Percentiles rank a stretch among this genome's conserved stretches.
These are phyloP conservation scores for Megacollybia marginata DNA, from an alignment of 768 basidiomycete genomes.

Conservation along the genomic window DNA sequence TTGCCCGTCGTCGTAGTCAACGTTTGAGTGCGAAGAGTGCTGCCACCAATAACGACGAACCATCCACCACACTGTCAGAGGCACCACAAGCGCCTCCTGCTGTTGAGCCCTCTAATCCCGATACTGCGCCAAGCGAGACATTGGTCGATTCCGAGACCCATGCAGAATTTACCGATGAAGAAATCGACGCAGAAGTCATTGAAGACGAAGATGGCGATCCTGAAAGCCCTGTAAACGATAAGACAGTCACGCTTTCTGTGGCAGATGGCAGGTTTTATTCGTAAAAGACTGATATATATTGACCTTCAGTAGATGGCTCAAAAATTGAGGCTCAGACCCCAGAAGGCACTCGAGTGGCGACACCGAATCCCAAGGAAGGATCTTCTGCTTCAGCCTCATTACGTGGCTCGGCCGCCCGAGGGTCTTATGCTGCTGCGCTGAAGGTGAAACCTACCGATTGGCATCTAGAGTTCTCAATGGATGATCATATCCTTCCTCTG, in stretches of 20 bases:
- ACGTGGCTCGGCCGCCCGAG: constrained; percentile 26
- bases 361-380: constrained; percentile 52
- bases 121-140: constrained; percentile 44
- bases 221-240: constrained; percentile 64
- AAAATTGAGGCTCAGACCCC: constrained; percentile 95
- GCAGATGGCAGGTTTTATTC: constrained; percentile 52
- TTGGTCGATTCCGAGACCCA: constrained; percentile 57
- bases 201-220: constrained; percentile 75
- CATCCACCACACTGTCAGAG: not conserved
- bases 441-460: constrained; percentile 92
- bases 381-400: constrained; percentile 31
- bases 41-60: not conserved
- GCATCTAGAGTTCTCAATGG: constrained; percentile 96
- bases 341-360: constrained; percentile 90
- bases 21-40: constrained; percentile 69
- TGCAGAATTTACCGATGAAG: constrained; percentile 79
- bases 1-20: constrained; percentile 71
- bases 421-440: constrained; percentile 90
- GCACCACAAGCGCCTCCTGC: constrained; percentile 11
- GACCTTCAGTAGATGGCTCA: constrained; percentile 61
- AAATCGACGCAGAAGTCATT: constrained; percentile 82
- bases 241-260: constrained; percentile 80
- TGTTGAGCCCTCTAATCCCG: constrained; percentile 15
- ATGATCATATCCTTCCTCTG: constrained; percentile 74
- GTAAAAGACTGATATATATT: constrained; percentile 4